phyloP scores from a whole-genome alignment of 2,329 filamentous ascomycete genomes.

The Pseudogymnoascus sp. region DNA sequence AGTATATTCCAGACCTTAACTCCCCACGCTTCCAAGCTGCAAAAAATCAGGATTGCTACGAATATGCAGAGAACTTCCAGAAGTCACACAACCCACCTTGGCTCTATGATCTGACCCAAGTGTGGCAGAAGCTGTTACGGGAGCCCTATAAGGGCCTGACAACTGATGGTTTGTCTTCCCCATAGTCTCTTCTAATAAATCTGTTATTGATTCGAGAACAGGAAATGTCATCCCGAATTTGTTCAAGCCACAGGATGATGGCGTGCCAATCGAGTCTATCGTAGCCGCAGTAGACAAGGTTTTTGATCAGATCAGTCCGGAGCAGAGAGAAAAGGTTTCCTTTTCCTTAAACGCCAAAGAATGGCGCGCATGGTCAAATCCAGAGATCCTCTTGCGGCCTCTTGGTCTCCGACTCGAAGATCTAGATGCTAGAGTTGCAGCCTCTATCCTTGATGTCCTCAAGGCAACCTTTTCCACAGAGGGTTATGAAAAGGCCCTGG shows the following conservation, averaged over 20 bases:
- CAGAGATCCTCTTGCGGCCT: constrained; percentile 15
- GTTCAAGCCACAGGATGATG: constrained; percentile 21
- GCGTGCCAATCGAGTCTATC: constrained; percentile 16
- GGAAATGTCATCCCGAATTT: constrained; percentile 25
- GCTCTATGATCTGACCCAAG: constrained; percentile 57
- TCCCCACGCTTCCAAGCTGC: constrained; percentile 55
- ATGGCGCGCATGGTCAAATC: constrained; percentile 18
- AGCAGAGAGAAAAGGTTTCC: constrained; percentile 33
- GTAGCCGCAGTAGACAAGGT: constrained; percentile 42
- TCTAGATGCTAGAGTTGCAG: not conserved
- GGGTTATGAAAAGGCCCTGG: constrained; percentile 16
- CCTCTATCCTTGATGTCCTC: constrained; percentile 13
- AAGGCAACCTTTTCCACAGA: constrained; percentile 15
- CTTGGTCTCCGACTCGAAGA: constrained; percentile 15
- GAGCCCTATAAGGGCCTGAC: constrained; percentile 27
- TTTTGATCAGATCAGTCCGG: constrained; percentile 5
- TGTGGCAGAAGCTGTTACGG: constrained; percentile 60
- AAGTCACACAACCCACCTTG: constrained; percentile 55
- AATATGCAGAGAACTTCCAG: constrained; percentile 55
- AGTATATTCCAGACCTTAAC: constrained; percentile 55
- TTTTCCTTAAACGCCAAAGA: constrained; percentile 49
- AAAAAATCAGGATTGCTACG: constrained; percentile 52
- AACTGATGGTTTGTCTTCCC: constrained; percentile 22
- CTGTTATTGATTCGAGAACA: constrained; percentile 56
- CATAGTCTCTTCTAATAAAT: constrained; percentile 29